These are phyloP conservation scores for Emericellopsis terricola DNA, from an alignment of 495 filamentous ascomycete species.

Conservation along the genomic window DNA sequence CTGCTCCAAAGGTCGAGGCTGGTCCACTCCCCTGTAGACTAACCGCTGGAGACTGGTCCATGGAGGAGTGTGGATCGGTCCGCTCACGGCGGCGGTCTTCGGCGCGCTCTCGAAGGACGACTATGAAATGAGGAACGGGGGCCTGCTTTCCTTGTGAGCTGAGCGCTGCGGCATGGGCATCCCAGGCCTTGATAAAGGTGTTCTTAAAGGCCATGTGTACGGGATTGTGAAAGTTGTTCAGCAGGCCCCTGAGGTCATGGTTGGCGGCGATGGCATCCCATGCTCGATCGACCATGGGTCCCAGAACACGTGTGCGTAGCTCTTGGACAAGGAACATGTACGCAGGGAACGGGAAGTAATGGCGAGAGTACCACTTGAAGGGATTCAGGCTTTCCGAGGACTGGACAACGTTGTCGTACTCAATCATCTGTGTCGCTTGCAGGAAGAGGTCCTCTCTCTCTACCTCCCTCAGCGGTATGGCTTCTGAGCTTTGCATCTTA, in stretches of 20 bases:
- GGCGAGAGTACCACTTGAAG: constrained; percentile 33
- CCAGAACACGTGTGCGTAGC: constrained; percentile 25
- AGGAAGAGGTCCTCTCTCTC: constrained; percentile 28
- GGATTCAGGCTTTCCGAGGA: constrained; percentile 21
- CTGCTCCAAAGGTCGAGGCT: neutral
- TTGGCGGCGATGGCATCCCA: constrained; percentile 32
- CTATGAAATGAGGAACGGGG: constrained; percentile 21
- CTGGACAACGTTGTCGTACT: constrained; percentile 33
- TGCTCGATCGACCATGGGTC: constrained; percentile 31
- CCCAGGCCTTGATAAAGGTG: constrained; percentile 35
- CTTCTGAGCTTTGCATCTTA: constrained; percentile 5
- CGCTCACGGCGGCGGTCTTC: constrained; percentile 8
- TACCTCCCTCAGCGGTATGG: constrained; percentile 11
- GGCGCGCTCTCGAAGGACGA: constrained; percentile 17
- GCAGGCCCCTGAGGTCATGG: constrained; percentile 25
- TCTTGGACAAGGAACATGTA: constrained; percentile 34
- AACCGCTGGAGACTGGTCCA: neutral
- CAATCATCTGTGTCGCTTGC: constrained; percentile 30
- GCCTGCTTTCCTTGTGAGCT: constrained; percentile 18
- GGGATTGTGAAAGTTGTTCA: constrained; percentile 23
- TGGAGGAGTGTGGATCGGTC: constrained; percentile 3
- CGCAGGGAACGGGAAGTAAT: constrained; percentile 33
- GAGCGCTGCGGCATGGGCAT: constrained; percentile 26
- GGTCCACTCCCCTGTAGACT: no score
- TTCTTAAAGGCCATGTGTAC: constrained; percentile 31